Percentiles rank a stretch among this genome's conserved stretches.
These are phyloP conservation scores for Claviceps cyperi DNA, from an alignment of 2,329 filamentous ascomycete genomes.

Conservation along the genomic window DNA sequence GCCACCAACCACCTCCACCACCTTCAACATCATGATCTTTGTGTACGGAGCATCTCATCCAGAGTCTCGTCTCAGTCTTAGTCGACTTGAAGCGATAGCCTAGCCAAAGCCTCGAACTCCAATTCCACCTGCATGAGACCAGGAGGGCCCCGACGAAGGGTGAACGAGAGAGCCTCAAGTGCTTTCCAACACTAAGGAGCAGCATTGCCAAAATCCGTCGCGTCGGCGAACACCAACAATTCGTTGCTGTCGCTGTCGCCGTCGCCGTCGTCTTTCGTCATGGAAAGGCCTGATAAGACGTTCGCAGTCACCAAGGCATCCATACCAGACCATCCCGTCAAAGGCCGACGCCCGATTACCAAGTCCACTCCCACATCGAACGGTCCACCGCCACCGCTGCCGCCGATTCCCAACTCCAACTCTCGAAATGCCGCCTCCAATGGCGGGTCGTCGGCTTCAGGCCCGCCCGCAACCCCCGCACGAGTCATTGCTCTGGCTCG, in stretches of 20 bases:
- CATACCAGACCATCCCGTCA: constrained; percentile 26
- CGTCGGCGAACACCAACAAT: constrained; percentile 4
- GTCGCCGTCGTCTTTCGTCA: constrained; percentile 12
- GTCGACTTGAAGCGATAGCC: constrained; percentile 13
- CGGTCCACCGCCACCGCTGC: constrained; percentile 25
- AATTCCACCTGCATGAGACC: constrained; percentile 8
- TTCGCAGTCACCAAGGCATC: constrained; percentile 11
- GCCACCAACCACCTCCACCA: constrained; percentile 2
- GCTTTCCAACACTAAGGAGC: constrained; percentile 7
- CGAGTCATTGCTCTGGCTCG: constrained; percentile 52
- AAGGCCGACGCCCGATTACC: constrained; percentile 24
- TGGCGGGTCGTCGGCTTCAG: constrained; percentile 33
- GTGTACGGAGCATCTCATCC: constrained; percentile 8
- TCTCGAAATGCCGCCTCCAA: constrained; percentile 32
- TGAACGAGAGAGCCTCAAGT: constrained; percentile 11
- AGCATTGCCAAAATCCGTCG: constrained; percentile 2
- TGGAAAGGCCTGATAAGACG: constrained; percentile 22
- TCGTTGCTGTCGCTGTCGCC: constrained; percentile 7
- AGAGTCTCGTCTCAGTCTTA: constrained; percentile 14
- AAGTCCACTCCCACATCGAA: constrained; percentile 26
- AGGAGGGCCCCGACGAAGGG: constrained; percentile 6
- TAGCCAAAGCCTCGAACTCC: neutral
- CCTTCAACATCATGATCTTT: constrained; percentile 17
- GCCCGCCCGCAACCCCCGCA: constrained; percentile 36
- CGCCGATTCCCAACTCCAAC: constrained; percentile 29